Evolutionary conservation across 2,329 filamentous ascomycete species (phyloP).

Genomic region (Fusarium sp.): DNA sequence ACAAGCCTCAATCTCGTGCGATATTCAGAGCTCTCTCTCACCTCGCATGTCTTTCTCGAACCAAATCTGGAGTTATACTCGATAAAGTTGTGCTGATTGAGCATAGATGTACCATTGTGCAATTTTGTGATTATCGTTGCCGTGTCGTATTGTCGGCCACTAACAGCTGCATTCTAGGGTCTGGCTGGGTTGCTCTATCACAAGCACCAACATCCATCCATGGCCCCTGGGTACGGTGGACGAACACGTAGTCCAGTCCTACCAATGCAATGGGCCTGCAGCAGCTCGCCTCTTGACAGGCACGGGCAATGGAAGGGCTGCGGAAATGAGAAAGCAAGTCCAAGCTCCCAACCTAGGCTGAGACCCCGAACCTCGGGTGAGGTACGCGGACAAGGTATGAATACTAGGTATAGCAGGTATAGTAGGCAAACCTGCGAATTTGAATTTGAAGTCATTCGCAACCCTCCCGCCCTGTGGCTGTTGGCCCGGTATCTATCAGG

Average conservation of each 20-base stretch:
- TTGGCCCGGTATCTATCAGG: not conserved
- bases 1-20: not conserved
- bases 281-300: slow-evolving; percentile 24
- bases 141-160: not conserved
- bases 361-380: slow-evolving; percentile 25
- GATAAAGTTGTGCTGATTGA: slow-evolving; percentile 1
- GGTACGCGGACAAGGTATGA: slow-evolving; percentile 27
- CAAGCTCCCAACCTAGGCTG: slow-evolving; percentile 32
- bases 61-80: slow-evolving; percentile 7
- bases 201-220: slow-evolving; percentile 10
- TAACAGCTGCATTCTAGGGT: slow-evolving; percentile 17
- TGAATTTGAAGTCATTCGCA: slow-evolving; percentile 11
- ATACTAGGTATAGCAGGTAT: not conserved
- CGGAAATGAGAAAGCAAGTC: slow-evolving; percentile 40
- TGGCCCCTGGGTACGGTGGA: slow-evolving; percentile 27
- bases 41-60: not conserved
- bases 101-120: not conserved
- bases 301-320: slow-evolving; percentile 33
- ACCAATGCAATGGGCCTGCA: slow-evolving; percentile 19
- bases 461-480: slow-evolving; percentile 1
- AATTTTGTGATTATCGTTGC: slow-evolving; percentile 1
- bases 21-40: slow-evolving; percentile 1
- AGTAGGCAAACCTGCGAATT: not conserved
- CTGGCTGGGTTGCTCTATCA: slow-evolving; percentile 18
- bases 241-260: slow-evolving; percentile 35